Conservation (phyloP, 768 basidiomycete genomes). For the Tephrocybe sp. region DNA sequence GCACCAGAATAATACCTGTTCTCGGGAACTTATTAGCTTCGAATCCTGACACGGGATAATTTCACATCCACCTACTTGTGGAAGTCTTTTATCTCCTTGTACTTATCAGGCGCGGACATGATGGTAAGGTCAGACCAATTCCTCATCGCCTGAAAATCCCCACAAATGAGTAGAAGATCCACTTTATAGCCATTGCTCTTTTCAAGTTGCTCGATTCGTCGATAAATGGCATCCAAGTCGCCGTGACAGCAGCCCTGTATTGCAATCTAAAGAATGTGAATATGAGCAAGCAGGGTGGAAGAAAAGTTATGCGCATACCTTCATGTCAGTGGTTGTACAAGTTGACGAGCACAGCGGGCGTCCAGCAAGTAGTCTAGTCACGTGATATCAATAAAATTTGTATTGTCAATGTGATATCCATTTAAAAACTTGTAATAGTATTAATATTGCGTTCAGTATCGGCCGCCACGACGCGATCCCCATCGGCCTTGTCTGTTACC, state of each 20-base stretch:
- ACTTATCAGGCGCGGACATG: conserved; percentile 91
- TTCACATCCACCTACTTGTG: conserved; percentile 56
- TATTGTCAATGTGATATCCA: too few relatives aligned
- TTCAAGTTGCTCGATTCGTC: conserved; percentile 64
- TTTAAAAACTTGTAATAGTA: too few relatives aligned
- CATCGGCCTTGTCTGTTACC: conserved; percentile 26
- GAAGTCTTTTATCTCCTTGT: conserved; percentile 80
- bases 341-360: too few relatives aligned
- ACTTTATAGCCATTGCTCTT: conserved; percentile 59
- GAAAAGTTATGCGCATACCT: too few relatives aligned
- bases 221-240: conserved; percentile 84
- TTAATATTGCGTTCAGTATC: conserved; percentile 21
- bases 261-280: conserved; percentile 55
- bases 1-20: conserved; percentile 84
- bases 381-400: too few relatives aligned
- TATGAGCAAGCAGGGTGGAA: too few relatives aligned
- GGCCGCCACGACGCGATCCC: conserved; percentile 24
- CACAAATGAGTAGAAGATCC: conserved; percentile 88
- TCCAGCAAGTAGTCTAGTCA: too few relatives aligned
- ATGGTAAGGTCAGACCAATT: conserved; percentile 82
- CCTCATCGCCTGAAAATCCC: conserved; percentile 93
- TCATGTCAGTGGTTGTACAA: too few relatives aligned
- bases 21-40: not conserved
- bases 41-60: not conserved
- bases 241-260: conserved; percentile 97